Conservation (phyloP, 2,329 filamentous ascomycete species). For the Cercospora zeina region DNA sequence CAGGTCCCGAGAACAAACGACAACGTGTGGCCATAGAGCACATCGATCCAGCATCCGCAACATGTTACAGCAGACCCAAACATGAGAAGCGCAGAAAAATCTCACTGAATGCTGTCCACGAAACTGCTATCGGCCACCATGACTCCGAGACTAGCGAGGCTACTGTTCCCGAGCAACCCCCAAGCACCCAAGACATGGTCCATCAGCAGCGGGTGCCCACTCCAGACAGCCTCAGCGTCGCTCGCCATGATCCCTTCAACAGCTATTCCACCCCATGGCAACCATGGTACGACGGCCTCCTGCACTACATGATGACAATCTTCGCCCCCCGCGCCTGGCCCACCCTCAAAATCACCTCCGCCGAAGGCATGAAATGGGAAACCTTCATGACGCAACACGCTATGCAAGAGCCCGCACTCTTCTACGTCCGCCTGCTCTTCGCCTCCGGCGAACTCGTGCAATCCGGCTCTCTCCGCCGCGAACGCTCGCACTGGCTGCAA, state of each 20-base stretch:
- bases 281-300: constrained; percentile 36
- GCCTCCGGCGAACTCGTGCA: constrained; percentile 38
- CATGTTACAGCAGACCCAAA: too few species aligned
- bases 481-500: constrained; percentile 34
- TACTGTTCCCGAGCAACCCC: neutral
- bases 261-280: constrained; percentile 37
- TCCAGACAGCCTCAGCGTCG: neutral
- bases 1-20: neutral
- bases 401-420: constrained; percentile 38
- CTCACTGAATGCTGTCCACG: neutral
- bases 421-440: constrained; percentile 40
- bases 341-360: constrained; percentile 34
- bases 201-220: neutral
- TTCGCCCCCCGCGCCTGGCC: constrained; percentile 41
- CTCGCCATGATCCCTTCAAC: constrained; percentile 36
- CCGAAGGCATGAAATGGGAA: constrained; percentile 37
- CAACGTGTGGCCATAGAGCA: neutral
- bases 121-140: neutral
- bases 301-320: constrained; percentile 41
- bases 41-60: neutral
- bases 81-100: neutral
- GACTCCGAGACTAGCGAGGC: neutral
- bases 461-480: constrained; percentile 26
- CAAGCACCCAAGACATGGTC: neutral
- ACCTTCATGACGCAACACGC: constrained; percentile 39